phyloP scores from a whole-genome alignment of 2,329 filamentous ascomycete species.

The Epichloe festucae region DNA sequence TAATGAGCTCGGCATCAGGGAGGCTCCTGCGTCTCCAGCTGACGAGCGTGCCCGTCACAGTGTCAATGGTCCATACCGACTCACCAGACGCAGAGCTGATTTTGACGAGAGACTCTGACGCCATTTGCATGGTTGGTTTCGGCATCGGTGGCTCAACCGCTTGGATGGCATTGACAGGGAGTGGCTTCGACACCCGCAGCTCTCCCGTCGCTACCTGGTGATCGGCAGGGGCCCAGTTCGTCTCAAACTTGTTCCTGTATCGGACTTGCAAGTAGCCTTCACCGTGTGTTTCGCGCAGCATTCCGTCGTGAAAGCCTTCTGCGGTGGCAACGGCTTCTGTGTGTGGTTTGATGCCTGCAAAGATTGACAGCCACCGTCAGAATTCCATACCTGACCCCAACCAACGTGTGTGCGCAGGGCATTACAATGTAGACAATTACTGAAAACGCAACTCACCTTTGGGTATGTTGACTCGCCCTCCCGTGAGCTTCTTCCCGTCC shows the following conservation, averaged over 20 bases:
- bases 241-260: constrained; percentile 29
- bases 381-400: neutral
- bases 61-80: constrained; percentile 31
- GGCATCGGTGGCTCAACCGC: constrained; percentile 8
- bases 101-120: constrained; percentile 13
- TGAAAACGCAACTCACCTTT: constrained; percentile 16
- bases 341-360: constrained; percentile 30
- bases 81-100: constrained; percentile 22
- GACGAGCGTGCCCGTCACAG: constrained; percentile 26
- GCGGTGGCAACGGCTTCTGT: constrained; percentile 22
- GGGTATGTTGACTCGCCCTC: constrained; percentile 27
- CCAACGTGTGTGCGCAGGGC: no score
- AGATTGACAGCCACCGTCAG: neutral
- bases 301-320: constrained; percentile 16
- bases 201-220: constrained; percentile 40
- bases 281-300: constrained; percentile 11
- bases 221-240: constrained; percentile 37
- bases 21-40: constrained; percentile 25
- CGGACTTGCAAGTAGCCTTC: constrained; percentile 36
- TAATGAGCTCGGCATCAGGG: constrained; percentile 26
- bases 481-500: constrained; percentile 21
- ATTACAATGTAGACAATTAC: no score
- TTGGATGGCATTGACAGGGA: constrained; percentile 14
- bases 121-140: constrained; percentile 12
- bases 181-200: constrained; percentile 25